These are phyloP conservation scores for Oxytropis ochrocephala DNA, from an alignment of 306 rosid species.

Conservation along the genomic window DNA sequence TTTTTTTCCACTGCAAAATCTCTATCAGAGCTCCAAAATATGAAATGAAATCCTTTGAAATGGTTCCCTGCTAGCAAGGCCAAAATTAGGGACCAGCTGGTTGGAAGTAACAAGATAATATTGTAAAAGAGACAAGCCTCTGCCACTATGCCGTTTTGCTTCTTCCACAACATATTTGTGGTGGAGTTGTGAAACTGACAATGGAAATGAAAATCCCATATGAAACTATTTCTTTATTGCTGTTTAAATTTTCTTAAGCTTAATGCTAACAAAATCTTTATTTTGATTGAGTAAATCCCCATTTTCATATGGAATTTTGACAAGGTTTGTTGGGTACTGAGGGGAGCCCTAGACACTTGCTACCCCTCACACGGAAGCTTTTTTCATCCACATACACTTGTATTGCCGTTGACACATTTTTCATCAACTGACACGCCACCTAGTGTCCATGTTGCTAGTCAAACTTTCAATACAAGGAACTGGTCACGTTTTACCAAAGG, in stretches of 20 bases:
- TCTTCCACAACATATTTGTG: not conserved
- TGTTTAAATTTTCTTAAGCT: not conserved
- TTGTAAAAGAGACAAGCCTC: constrained; percentile 3
- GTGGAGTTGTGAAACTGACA: not conserved
- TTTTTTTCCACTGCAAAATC: constrained; percentile 24
- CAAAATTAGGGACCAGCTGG: constrained; percentile 23
- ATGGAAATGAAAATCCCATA: not conserved
- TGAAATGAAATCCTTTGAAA: constrained; percentile 10
- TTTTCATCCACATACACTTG: too few relatives aligned
- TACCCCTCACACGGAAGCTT: too few relatives aligned
- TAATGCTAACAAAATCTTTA: not conserved
- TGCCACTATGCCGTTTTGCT: constrained; percentile 9
- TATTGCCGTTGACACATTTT: too few relatives aligned
- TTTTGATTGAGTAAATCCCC: not conserved
- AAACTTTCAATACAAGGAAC: too few relatives aligned
- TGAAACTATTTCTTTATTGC: not conserved
- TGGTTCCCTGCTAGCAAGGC: constrained; percentile 20
- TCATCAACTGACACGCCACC: too few relatives aligned
- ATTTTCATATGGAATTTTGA: not conserved
- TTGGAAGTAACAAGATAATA: constrained; percentile 1
- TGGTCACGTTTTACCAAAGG: too few relatives aligned
- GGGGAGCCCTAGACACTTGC: too few relatives aligned
- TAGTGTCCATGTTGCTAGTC: too few relatives aligned
- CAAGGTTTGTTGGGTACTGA: too few relatives aligned
- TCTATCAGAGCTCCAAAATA: constrained; percentile 12